These are phyloP conservation scores for Populus pruinosa DNA, from an alignment of 345 rosid genomes.

Conservation along the genomic window DNA sequence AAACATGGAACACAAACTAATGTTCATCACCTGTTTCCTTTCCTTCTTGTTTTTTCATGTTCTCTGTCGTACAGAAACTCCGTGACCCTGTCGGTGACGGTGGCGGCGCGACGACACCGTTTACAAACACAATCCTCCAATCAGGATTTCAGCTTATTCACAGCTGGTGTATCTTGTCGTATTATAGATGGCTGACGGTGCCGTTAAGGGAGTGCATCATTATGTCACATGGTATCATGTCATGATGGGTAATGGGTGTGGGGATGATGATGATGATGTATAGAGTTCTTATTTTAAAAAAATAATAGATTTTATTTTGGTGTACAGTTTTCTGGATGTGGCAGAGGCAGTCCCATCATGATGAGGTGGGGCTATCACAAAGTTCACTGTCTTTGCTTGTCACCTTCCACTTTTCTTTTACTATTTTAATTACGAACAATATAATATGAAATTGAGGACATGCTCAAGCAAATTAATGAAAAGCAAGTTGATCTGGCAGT, in stretches of 20 bases:
- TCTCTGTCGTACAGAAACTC: constrained; percentile 17
- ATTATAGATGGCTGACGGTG: neutral
- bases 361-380: neutral
- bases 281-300: neutral
- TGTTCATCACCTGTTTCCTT: neutral
- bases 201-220: neutral
- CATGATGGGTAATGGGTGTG: neutral
- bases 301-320: too few relatives aligned
- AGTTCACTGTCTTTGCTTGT: constrained; percentile 8
- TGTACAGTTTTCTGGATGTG: neutral
- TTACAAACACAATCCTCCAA: neutral
- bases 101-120: constrained; percentile 20
- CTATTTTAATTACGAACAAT: neutral
- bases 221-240: neutral
- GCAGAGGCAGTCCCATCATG: constrained; percentile 12
- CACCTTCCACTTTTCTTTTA: neutral
- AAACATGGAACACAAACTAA: neutral
- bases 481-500: neutral
- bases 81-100: constrained; percentile 29
- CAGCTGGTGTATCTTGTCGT: neutral
- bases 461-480: neutral
- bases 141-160: neutral
- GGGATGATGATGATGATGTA: neutral
- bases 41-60: neutral
- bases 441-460: neutral